Evolutionary conservation across 139 green algal genomes (phyloP).

Genomic region (Closterium sp.): DNA sequence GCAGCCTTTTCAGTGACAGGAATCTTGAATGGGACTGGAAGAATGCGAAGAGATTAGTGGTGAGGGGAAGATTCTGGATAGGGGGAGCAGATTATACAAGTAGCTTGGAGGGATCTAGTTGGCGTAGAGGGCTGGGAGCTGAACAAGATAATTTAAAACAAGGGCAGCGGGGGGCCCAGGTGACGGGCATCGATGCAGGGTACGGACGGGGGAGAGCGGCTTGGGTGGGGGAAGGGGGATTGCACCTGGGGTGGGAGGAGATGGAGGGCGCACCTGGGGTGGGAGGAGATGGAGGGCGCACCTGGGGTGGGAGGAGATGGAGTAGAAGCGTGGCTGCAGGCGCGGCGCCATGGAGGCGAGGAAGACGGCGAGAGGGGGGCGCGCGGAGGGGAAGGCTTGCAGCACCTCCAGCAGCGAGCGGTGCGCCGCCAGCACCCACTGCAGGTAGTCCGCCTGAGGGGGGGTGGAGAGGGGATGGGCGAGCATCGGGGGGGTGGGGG

Average conservation of each 20-base stretch:
- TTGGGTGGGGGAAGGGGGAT: not conserved
- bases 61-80: no score
- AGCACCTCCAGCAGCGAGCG: constrained; percentile 77
- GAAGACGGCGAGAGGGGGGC: constrained; percentile 79
- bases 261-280: constrained; percentile 54
- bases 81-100: no score
- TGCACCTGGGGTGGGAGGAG: not conserved
- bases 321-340: constrained; percentile 63
- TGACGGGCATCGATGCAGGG: no score
- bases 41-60: not conserved
- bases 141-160: no score
- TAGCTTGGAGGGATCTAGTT: no score
- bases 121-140: no score
- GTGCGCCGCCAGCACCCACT: constrained; percentile 21
- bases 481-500: no score
- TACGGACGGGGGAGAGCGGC: no score
- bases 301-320: constrained; percentile 49
- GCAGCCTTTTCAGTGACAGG: no score
- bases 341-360: constrained; percentile 78
- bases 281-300: constrained; percentile 57
- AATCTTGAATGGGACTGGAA: no score
- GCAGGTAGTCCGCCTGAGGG: constrained; percentile 57
- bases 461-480: no score
- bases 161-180: no score
- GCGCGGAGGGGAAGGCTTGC: constrained; percentile 76